Conservation (phyloP, 2,329 filamentous ascomycete species). For the Daldinia eschscholtzii region DNA sequence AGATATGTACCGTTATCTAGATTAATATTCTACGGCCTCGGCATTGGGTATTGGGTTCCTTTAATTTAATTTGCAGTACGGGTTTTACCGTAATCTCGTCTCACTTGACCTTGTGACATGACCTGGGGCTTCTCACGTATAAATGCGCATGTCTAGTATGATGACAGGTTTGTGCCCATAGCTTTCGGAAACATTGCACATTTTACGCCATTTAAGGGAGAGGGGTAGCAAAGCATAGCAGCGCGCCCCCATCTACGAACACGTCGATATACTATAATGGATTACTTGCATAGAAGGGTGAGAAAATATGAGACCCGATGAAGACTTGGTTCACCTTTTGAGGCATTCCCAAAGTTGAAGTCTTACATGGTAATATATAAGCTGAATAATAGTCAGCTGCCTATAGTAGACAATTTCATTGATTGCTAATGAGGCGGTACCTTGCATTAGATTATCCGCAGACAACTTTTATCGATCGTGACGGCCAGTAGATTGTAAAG, state of each 20-base stretch:
- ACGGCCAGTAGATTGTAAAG: neutral
- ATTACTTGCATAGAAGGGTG: too few relatives aligned
- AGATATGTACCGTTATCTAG: neutral
- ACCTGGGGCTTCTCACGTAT: too few relatives aligned
- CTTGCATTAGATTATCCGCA: slow-evolving; percentile 6
- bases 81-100: neutral
- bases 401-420: neutral
- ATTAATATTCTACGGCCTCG: neutral
- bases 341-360: neutral
- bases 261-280: too few relatives aligned
- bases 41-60: neutral
- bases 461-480: neutral
- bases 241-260: too few relatives aligned
- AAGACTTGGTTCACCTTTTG: neutral
- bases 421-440: neutral
- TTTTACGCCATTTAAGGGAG: too few relatives aligned
- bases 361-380: neutral
- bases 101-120: neutral
- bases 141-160: too few relatives aligned
- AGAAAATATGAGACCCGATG: neutral
- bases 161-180: too few relatives aligned
- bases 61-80: neutral
- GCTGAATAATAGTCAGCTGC: neutral
- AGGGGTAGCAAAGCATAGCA: too few relatives aligned
- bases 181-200: too few relatives aligned